Percentiles rank a stretch among this genome's conserved stretches.
phyloP scores from a whole-genome alignment of 108 stramenopile species.

The Cyclotella baltica region DNA sequence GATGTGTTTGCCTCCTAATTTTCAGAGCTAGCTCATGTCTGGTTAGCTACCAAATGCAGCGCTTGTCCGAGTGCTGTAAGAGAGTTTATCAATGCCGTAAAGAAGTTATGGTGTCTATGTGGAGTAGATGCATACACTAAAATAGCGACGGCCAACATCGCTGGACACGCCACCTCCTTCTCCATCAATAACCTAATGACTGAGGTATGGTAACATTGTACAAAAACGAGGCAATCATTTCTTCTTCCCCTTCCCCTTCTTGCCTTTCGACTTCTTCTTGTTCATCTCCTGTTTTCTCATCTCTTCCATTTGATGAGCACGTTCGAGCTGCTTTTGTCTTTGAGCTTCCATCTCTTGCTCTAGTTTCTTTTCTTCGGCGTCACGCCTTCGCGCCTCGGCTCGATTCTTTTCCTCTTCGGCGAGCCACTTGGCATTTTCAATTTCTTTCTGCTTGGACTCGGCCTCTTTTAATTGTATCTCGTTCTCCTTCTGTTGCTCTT shows the following conservation, averaged over 20 bases:
- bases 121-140: no score
- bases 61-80: no score
- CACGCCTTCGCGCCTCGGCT: constrained; percentile 19
- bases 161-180: no score
- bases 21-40: no score
- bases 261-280: constrained; percentile 43
- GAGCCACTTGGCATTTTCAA: constrained; percentile 26
- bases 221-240: no score
- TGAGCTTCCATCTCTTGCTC: constrained; percentile 12
- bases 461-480: constrained; percentile 5
- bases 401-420: constrained; percentile 31
- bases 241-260: constrained; percentile 31
- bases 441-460: constrained; percentile 21
- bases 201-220: no score
- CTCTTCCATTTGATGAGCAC: constrained; percentile 36
- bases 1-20: no score
- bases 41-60: no score
- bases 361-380: constrained; percentile 15
- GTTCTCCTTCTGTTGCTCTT: neutral
- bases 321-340: constrained; percentile 18
- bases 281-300: constrained; percentile 20
- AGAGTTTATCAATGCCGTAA: no score
- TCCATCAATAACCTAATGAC: no score
- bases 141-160: no score
- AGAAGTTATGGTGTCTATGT: no score